Evolutionary conservation across 352 stramenopile species (phyloP).

Genomic region (Globisporangium irregulare): DNA sequence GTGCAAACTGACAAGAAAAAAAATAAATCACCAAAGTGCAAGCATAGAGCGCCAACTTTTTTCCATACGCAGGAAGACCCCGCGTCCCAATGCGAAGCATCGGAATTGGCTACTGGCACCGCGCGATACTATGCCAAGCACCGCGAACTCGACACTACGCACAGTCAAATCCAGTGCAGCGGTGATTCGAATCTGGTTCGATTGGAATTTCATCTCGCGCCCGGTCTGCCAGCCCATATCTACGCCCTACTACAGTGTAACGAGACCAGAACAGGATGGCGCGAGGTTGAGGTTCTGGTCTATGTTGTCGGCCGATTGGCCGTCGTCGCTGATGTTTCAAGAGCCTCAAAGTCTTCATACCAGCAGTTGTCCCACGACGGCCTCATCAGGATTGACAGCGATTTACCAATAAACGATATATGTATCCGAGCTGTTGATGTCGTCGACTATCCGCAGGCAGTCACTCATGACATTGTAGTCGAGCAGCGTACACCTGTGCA

Average conservation of each 20-base stretch:
- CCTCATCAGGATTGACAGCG: conserved; percentile 15
- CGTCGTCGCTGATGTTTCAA: no score
- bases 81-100: background rate
- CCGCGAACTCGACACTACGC: no score
- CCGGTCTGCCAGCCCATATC: no score
- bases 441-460: conserved; percentile 21
- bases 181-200: no score
- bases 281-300: no score
- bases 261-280: no score
- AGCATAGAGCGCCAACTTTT: background rate
- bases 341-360: no score
- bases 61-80: background rate
- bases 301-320: no score
- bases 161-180: no score
- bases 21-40: background rate
- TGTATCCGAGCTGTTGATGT: conserved; percentile 9
- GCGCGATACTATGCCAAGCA: no score
- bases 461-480: conserved; percentile 28
- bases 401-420: background rate
- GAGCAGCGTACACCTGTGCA: conserved; percentile 16
- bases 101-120: background rate
- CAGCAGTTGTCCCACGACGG: conserved; percentile 17
- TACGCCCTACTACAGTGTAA: no score
- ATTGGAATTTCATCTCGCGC: no score
- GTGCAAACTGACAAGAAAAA: background rate